Percentiles rank a stretch among this genome's conserved stretches.
These are phyloP conservation scores for Diaporthe ampelina DNA, from an alignment of 2,329 filamentous ascomycete genomes.

Conservation along the genomic window DNA sequence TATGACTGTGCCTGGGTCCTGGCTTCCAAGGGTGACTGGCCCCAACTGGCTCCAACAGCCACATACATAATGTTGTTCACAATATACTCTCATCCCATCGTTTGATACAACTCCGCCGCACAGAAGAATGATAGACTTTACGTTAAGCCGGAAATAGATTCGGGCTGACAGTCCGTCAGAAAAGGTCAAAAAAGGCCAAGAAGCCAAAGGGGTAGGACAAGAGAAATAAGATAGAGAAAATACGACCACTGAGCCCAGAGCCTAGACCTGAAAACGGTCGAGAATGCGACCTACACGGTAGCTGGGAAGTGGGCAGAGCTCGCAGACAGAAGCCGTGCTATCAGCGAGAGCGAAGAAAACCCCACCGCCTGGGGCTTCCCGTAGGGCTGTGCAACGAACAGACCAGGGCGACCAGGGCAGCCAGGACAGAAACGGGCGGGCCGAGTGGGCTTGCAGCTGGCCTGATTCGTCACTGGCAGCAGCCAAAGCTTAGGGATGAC, in stretches of 20 bases:
- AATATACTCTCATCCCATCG: not conserved
- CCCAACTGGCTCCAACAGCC: not conserved
- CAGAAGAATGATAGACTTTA: not conserved
- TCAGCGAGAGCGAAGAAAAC: conserved; percentile 9
- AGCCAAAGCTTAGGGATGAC: conserved; percentile 31
- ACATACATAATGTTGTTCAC: not conserved
- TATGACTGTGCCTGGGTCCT: not conserved
- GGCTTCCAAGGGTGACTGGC: not conserved
- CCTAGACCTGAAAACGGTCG: conserved; percentile 19
- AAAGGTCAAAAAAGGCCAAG: not conserved
- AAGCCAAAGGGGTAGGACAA: not conserved
- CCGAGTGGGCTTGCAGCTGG: conserved; percentile 11
- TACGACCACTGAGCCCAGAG: not conserved
- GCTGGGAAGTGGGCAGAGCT: not conserved
- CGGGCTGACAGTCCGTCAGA: not conserved
- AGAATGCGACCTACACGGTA: not conserved
- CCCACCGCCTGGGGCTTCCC: conserved; percentile 26
- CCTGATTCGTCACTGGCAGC: conserved; percentile 8
- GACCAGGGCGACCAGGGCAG: conserved; percentile 11
- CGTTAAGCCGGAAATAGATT: conserved; percentile 12
- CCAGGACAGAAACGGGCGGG: conserved; percentile 31
- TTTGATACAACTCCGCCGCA: not conserved
- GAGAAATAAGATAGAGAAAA: not conserved
- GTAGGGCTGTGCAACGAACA: conserved; percentile 34
- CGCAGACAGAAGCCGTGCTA: conserved; percentile 7